A percentile compares a stretch with the other conserved stretches of the same genome.
Evolutionary conservation across 1,284 basidiomycete species (phyloP).

Genomic region (Sporisorium graminicola): DNA sequence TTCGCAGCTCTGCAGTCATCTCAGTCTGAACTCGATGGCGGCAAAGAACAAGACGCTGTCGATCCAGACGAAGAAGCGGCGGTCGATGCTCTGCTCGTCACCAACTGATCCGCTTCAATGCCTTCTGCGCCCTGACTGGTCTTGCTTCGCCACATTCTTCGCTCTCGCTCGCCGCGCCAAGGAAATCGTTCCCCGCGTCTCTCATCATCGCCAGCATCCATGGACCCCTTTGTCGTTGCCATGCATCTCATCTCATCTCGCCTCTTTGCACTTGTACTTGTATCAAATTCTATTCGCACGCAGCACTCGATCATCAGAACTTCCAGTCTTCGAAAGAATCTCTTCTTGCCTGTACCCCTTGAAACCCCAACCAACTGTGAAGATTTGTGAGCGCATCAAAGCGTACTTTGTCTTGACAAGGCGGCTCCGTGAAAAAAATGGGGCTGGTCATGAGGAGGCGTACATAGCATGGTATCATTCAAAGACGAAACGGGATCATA

Average conservation of each 20-base stretch:
- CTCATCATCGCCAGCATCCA: too few relatives aligned
- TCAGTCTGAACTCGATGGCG: neutral
- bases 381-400: too few relatives aligned
- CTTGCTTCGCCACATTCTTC: too few relatives aligned
- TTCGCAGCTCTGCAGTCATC: neutral
- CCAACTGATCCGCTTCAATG: neutral
- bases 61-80: conserved; percentile 19
- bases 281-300: neutral
- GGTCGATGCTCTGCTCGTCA: conserved; percentile 23
- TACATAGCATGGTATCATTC: conserved; percentile 4
- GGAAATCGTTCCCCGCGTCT: too few relatives aligned
- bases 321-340: neutral
- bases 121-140: neutral
- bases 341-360: neutral
- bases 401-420: too few relatives aligned
- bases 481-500: neutral
- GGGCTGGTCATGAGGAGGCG: too few relatives aligned
- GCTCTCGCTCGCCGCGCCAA: too few relatives aligned
- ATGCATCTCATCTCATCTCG: neutral
- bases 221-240: neutral
- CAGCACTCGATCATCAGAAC: neutral
- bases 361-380: too few relatives aligned
- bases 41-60: neutral
- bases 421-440: too few relatives aligned
- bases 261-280: conserved; percentile 1